Evolutionary conservation across 176 grass and related monocot genomes (phyloP).

Genomic region (Zoysia japonica): DNA sequence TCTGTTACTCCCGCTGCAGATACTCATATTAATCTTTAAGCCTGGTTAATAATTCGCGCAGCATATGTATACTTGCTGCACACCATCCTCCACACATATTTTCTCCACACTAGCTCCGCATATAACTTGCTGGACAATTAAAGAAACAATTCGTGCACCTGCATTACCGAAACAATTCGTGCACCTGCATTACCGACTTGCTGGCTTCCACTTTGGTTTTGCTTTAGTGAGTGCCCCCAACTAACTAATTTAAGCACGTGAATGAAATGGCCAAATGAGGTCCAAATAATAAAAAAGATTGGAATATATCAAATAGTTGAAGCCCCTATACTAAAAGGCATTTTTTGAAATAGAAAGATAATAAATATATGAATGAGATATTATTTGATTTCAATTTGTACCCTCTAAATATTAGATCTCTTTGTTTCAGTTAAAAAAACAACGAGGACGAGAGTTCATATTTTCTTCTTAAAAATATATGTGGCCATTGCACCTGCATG

Average conservation of each 20-base stretch:
- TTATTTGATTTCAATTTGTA: no score
- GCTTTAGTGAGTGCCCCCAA: constrained; percentile 36
- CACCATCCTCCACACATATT: neutral
- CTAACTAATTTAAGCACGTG: constrained; percentile 49
- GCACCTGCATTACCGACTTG: constrained; percentile 23
- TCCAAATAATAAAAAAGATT: no score
- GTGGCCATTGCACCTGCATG: neutral
- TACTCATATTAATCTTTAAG: neutral
- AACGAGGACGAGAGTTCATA: no score
- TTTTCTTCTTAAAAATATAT: neutral
- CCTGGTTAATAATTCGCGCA: neutral
- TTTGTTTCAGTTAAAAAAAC: no score
- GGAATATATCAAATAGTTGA: no score
- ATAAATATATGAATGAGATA: no score
- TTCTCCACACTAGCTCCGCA: neutral
- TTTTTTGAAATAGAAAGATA: no score
- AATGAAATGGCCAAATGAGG: constrained; percentile 24
- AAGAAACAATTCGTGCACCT: neutral
- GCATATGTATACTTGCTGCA: neutral
- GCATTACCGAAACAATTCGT: neutral
- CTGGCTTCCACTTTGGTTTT: constrained; percentile 31
- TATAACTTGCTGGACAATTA: neutral
- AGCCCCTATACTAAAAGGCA: no score
- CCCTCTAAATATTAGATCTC: no score
- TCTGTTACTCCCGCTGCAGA: neutral